These are phyloP conservation scores for Aspergillus sparsus DNA, from an alignment of 495 filamentous ascomycete species.

Conservation along the genomic window DNA sequence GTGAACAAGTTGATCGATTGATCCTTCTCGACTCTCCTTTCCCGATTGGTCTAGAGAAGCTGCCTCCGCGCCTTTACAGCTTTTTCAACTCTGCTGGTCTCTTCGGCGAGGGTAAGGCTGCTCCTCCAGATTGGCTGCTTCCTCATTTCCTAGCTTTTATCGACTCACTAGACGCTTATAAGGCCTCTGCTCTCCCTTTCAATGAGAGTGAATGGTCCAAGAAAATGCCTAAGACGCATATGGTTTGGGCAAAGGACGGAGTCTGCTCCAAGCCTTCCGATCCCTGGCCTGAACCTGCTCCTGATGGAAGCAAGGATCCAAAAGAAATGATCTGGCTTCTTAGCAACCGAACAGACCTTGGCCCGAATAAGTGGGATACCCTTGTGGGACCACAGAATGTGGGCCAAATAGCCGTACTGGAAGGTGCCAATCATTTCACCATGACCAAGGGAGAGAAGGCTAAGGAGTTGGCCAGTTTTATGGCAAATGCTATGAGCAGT, in stretches of 20 bases:
- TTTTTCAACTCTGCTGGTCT: slow-evolving; percentile 82
- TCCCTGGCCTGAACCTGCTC: slow-evolving; percentile 67
- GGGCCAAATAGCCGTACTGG: slow-evolving; percentile 54
- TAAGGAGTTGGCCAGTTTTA: slow-evolving; percentile 40
- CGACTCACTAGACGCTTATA: slow-evolving; percentile 72
- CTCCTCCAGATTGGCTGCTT: slow-evolving; percentile 74
- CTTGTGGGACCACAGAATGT: slow-evolving; percentile 68
- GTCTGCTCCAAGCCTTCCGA: slow-evolving; percentile 71
- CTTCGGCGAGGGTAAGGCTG: slow-evolving; percentile 67
- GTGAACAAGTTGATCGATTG: slow-evolving; percentile 70
- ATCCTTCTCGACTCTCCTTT: slow-evolving; percentile 83
- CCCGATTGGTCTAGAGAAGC: slow-evolving; percentile 73
- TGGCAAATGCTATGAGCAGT: slow-evolving; percentile 18
- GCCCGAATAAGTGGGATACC: slow-evolving; percentile 78
- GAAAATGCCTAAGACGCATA: slow-evolving; percentile 59
- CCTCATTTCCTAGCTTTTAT: slow-evolving; percentile 83
- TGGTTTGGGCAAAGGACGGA: slow-evolving; percentile 81
- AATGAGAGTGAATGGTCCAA: slow-evolving; percentile 43
- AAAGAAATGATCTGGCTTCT: slow-evolving; percentile 74
- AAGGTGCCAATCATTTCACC: slow-evolving; percentile 47
- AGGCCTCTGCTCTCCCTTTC: slow-evolving; percentile 46
- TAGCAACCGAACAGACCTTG: slow-evolving; percentile 75
- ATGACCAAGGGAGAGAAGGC: slow-evolving; percentile 43
- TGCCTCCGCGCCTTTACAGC: slow-evolving; percentile 71
- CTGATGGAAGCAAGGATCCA: slow-evolving; percentile 55